These are phyloP conservation scores for Apiospora arundinis DNA, from an alignment of 2,329 filamentous ascomycete species.

Conservation along the genomic window DNA sequence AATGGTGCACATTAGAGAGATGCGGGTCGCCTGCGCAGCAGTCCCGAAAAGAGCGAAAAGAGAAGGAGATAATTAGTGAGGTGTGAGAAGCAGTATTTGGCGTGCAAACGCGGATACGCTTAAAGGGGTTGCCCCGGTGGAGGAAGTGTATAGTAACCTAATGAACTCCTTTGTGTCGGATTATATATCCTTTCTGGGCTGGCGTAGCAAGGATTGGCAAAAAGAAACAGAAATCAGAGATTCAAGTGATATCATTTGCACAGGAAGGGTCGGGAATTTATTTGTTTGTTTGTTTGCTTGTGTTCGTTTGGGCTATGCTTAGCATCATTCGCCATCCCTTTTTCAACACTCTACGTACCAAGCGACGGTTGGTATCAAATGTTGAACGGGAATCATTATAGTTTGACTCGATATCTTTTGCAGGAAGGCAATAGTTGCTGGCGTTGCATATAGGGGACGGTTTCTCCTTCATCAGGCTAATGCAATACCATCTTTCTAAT, in stretches of 20 bases:
- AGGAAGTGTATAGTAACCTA: constrained; percentile 17
- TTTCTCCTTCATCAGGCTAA: constrained; percentile 1
- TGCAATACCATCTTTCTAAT: neutral
- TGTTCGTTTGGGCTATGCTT: neutral
- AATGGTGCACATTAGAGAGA: constrained; percentile 21
- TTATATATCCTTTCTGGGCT: constrained; percentile 17
- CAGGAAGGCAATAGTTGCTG: neutral
- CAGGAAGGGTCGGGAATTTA: neutral
- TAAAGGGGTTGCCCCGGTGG: neutral
- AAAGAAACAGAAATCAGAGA: constrained; percentile 14
- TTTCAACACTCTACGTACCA: neutral
- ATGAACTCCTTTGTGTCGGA: constrained; percentile 10
- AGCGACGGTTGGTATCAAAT: neutral
- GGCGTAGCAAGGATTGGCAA: constrained; percentile 15
- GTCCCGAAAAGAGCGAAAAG: neutral
- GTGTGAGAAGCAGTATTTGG: neutral
- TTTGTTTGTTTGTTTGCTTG: neutral
- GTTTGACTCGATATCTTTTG: neutral
- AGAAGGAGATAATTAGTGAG: neutral
- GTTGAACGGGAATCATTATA: neutral
- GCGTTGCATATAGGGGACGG: constrained; percentile 6
- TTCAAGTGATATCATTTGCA: constrained; percentile 13
- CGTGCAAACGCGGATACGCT: neutral
- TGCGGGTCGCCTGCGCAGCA: constrained; percentile 2
- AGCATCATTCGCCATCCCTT: neutral